A percentile compares a stretch with the other conserved stretches of the same genome.
These are phyloP conservation scores for Penicillium janthinellum DNA, from an alignment of 2,329 filamentous ascomycete species.

Conservation along the genomic window DNA sequence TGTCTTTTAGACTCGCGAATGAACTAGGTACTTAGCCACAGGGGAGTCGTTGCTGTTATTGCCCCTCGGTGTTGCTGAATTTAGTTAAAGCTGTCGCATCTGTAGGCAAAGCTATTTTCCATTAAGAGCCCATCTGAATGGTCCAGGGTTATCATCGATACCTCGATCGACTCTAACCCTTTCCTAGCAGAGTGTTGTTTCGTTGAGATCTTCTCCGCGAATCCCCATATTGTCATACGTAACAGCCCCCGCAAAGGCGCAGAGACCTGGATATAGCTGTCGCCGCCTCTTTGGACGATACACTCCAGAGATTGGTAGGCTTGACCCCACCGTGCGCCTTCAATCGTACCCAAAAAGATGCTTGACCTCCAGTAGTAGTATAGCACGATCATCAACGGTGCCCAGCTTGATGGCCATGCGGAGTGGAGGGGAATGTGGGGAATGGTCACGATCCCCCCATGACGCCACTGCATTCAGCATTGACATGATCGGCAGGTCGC, in stretches of 20 bases:
- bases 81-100: neutral
- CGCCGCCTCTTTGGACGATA: neutral
- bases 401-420: neutral
- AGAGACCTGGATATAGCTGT: neutral
- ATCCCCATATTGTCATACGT: neutral
- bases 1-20: neutral
- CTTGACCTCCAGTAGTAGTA: neutral
- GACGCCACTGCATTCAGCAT: neutral
- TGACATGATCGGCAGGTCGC: neutral
- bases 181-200: neutral
- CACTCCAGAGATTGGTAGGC: neutral
- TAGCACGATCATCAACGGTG: neutral
- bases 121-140: too few species aligned
- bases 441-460: constrained; percentile 1
- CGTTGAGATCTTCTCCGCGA: neutral
- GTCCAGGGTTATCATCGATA: too few species aligned
- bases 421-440: neutral
- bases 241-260: neutral
- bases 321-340: neutral
- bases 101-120: neutral
- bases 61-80: too few species aligned
- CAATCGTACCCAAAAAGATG: neutral
- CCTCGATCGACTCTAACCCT: neutral
- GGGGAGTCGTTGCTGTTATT: neutral
- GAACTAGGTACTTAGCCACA: neutral